Evolutionary conservation across 2,329 filamentous ascomycete species (phyloP), one percentile per base, ranked within the genome.

Genomic region (Ceratocystis diversiconidia): DNA sequence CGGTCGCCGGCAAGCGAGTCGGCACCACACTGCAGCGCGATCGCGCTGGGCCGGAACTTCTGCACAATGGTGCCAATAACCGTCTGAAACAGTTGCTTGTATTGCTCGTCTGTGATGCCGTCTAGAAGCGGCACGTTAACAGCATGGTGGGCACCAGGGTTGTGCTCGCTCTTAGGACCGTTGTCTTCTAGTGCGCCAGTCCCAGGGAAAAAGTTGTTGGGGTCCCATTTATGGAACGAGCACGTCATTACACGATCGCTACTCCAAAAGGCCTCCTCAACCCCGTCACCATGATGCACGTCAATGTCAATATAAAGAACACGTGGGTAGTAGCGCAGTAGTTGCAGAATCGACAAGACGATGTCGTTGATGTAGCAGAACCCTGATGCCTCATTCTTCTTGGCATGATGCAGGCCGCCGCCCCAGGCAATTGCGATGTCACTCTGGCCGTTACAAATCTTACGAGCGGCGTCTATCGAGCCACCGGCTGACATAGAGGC

Each of bases 361-460:
- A 97, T 97, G 75, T 99, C 94, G 75, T 99, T 99, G 77, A 97
- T 91, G 77, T 99, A 99, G 78, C 94, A 99, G 76, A 99, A 99
- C 0, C 94, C 94, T 15, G 88, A 92, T 0, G 94, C 92, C 76
- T 96, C 91, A 64, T 87, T 85, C 73, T 92, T 94, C 76, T 97
- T 96, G 59, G 94, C 94, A 73, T 99, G 94, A 75, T 99, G 94
- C 36, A 99, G 82, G 10, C 94, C 94, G 44, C 94, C 94, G 19
- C 91, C 94, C 94, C 94, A 99, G 71, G 95, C 95, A 72, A 99
- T 91, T 65, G 94, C 94, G 73, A 99, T 96, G 72, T 97, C 90
- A 36, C 91, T 90, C 76, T 96, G 89, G 61, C 86, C 82, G 71
- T 89, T 88, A 73, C 87, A 88, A 46, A 99, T 85, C 73, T 95